Evolutionary conservation across 2,329 filamentous ascomycete species (phyloP), one percentile per base, ranked within the genome.

Genomic region (Ustilaginoidea virens): DNA sequence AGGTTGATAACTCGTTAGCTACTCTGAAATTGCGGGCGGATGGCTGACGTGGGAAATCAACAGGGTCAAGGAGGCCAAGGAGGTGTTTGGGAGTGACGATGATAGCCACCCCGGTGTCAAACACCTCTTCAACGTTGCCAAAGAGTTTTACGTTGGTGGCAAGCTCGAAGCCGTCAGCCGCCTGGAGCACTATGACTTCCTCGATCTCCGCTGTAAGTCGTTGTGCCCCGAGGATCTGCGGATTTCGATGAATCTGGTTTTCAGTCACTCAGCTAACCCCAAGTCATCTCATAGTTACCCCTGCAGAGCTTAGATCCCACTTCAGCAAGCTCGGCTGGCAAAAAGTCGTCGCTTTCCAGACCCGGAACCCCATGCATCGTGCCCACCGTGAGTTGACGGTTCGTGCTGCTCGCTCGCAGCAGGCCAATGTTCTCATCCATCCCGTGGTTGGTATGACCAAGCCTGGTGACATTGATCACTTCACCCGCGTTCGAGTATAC

Each of bases 311-410:
- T 47, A 82, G 90, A 47, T 66, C 82, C 40, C 87, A 96, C 68
- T 98, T 98, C 52, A 90, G 96, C 69, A 98, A 98, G 73, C 83
- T 98, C 46, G 90, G 90, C 61, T 98, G 90, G 90, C 77, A 80
- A 57, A 78, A 79, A 56, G 87, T 98, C 44, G 90, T 98, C 39
- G 90, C 90, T 50, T 98, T 98, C 79, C 90, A 98, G 70, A 98
- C 90, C 40, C 69, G 86, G 56, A 98, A 98, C 64, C 90, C 90
- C 45, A 98, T 98, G 90, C 90, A 98, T 67, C 80, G 90, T 49
- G 90, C 90, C 54, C 90, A 98, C 62, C 75, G 90, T 60, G 90
- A 98, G 65, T 66, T 98, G 57, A 98, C 90, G 34, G 90, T 98
- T 49, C 85, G 90, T 48, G 90, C 90, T 42, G 90, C 90, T 41